phyloP scores from a whole-genome alignment of 306 rosid species.

The Adenanthera pavonina region DNA sequence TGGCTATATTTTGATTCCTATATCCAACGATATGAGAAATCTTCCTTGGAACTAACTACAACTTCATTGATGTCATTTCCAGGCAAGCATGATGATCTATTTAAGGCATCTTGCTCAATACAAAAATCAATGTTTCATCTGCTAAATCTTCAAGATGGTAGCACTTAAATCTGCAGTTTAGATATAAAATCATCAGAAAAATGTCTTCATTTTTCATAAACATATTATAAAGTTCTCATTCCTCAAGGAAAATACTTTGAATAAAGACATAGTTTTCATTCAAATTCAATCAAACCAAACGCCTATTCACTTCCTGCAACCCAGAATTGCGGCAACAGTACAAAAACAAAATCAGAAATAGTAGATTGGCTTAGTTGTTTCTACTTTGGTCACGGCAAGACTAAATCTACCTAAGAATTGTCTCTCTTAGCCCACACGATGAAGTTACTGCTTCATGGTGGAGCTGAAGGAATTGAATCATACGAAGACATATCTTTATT shows the following conservation, averaged over 20 bases:
- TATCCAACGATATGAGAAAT: not conserved
- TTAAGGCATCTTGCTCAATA: not conserved
- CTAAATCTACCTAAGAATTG: not conserved
- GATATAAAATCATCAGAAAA: constrained; percentile 10
- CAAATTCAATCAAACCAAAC: constrained; percentile 15
- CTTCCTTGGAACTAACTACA: not conserved
- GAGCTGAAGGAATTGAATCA: not conserved
- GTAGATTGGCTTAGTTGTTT: not conserved
- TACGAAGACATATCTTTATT: not conserved
- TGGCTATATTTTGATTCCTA: not conserved
- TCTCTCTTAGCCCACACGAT: not conserved
- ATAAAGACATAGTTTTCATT: not conserved
- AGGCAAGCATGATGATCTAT: constrained; percentile 1
- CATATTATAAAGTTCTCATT: not conserved
- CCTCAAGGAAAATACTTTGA: not conserved
- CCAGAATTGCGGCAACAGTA: constrained; percentile 1
- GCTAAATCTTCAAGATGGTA: not conserved
- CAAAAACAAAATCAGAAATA: constrained; percentile 28
- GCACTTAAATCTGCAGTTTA: constrained; percentile 1
- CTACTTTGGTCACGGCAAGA: not conserved
- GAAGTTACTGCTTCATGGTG: constrained; percentile 6
- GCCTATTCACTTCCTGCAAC: not conserved
- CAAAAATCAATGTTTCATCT: not conserved
- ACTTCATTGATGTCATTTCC: not conserved
- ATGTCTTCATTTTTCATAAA: not conserved